Evolutionary conservation across 371 early-diverging fungal genomes (phyloP), one percentile per base, ranked within the genome.

Genomic region (Zancudomyces culisetae): DNA sequence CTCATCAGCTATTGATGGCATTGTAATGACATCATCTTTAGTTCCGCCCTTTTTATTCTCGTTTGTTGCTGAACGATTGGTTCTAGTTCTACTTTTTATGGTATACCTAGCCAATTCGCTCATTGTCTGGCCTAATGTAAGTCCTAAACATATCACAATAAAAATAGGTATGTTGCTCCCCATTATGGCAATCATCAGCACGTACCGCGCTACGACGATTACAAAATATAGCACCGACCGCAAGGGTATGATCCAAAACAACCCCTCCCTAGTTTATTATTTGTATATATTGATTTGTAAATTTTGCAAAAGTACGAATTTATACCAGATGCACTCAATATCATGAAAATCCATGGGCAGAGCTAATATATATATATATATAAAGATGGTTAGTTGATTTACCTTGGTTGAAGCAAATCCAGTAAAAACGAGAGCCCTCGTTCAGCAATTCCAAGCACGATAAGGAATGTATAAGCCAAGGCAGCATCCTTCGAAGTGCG

Each of bases 121-220:
- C 12, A 45, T 24, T 20, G 62, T 61, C 43, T 63, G 63, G 45
- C 63, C 63, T 27, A 63, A 59, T 3, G 63, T 42, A 42, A 63
- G 54, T 13, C 63, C 63, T 20, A 60, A 45, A 29, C 63, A 62
- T 52, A 49, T 58, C 15, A 63, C 43, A 3, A 62, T 24, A 35
- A 63, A 55, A 49, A 58, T 54, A 12, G 62, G 62, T 23, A 63
- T 52, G 21, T 58, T 52, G 8, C 18, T 40, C 24, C 47, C 43
- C 63, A 63, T 63, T 42, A 63, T 55, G 2, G 63, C 63, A 21
- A 63, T 63, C 63, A 63, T 63, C 47, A 63, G 53, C 42, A 63
- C 63, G 42, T 63, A 63, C 42, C 63, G 63, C 28, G 57, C 51
- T 22, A 63, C 52, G 4, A 61, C 60, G 2, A 58, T 52, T 18